phyloP scores from a whole-genome alignment of 169 alveolate genomes.

The Cryptosporidium ubiquitum region DNA sequence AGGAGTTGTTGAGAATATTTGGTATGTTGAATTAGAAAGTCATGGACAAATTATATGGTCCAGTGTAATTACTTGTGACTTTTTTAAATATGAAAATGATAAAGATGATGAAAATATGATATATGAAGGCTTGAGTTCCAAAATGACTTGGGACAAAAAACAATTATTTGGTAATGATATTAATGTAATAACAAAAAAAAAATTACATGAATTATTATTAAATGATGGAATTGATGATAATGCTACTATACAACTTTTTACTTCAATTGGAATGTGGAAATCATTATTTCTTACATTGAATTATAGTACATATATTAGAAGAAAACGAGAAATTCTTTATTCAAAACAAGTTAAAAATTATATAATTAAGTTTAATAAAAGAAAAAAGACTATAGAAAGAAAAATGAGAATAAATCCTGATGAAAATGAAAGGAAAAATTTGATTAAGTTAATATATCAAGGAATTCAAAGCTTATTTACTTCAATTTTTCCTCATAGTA shows the following conservation, averaged over 20 bases:
- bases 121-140: background rate
- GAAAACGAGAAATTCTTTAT: conserved; percentile 48
- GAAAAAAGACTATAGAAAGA: conserved; percentile 34
- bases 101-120: background rate
- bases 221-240: conserved; percentile 6
- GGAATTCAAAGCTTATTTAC: conserved; percentile 19
- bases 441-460: conserved; percentile 3
- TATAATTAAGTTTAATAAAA: background rate
- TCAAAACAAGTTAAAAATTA: conserved; percentile 27
- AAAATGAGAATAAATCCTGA: background rate
- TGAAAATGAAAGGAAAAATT: conserved; percentile 11
- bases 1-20: conserved; percentile 52
- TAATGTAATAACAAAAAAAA: conserved; percentile 1
- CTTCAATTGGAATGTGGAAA: conserved; percentile 64
- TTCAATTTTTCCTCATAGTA: background rate
- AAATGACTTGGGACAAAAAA: background rate
- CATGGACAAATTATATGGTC: conserved; percentile 41
- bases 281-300: conserved; percentile 48
- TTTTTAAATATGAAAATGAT: background rate
- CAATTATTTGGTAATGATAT: conserved; percentile 4
- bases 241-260: background rate
- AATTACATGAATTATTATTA: background rate
- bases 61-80: conserved; percentile 19
- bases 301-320: conserved; percentile 31
- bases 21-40: conserved; percentile 49